A percentile compares a stretch with the other conserved stretches of the same genome.
Conservation (phyloP, 306 rosid species). For the Malus sylvestris region DNA sequence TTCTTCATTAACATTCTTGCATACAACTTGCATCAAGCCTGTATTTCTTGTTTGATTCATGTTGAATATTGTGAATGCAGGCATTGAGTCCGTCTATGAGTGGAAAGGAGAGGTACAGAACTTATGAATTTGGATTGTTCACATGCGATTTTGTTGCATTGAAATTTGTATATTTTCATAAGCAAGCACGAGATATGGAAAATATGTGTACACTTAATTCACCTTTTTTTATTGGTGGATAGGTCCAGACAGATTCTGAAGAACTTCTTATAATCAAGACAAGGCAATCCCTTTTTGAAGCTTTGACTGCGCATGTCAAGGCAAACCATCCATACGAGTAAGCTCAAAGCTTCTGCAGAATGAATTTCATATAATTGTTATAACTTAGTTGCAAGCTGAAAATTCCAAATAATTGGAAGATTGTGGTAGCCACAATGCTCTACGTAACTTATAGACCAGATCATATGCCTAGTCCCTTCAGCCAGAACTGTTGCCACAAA, state of each 20-base stretch:
- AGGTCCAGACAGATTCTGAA: conserved; percentile 79
- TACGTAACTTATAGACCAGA: neutral
- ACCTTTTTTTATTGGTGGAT: conserved; percentile 17
- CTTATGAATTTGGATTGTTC: neutral
- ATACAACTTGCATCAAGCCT: neutral
- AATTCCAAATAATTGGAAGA: neutral
- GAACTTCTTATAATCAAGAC: conserved; percentile 88
- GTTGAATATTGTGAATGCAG: conserved; percentile 35
- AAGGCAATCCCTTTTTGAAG: conserved; percentile 82
- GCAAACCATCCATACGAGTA: conserved; percentile 83
- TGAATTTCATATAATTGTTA: neutral
- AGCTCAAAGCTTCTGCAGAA: conserved; percentile 19
- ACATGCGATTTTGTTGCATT: neutral
- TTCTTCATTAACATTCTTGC: neutral
- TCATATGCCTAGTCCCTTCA: neutral
- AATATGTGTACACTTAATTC: conserved; percentile 11
- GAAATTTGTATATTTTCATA: neutral
- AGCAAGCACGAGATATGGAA: neutral
- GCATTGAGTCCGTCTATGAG: conserved; percentile 73
- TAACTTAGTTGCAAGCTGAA: neutral
- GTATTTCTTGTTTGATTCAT: neutral
- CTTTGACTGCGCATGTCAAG: conserved; percentile 73
- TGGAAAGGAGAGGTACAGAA: conserved; percentile 89
- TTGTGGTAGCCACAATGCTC: neutral
- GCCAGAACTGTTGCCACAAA: neutral